Base-by-base conservation (phyloP, 805 yeast genomes). In the Candida nemodendra region DNA sequence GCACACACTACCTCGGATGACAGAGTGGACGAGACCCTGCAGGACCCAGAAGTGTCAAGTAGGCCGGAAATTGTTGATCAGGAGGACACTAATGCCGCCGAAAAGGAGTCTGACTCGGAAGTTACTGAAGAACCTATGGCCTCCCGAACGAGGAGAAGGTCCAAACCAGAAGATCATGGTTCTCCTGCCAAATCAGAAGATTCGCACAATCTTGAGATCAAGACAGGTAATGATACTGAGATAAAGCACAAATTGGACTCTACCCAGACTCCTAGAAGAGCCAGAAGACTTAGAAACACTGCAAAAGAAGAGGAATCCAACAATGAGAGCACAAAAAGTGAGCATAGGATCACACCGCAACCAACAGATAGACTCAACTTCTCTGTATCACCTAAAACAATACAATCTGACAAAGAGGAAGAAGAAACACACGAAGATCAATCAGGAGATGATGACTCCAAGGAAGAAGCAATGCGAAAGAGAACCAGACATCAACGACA, bases 61-160 rank as follows among this genome's bases (percentile, higher is more conserved):
- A 21, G 9, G 9, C 9, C 11, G 7, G 11, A 21, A 7, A 21
- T 8, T 11, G 24, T 21, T 18, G 18, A 18, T 13, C 29, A 36
- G 21, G 35, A 36, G 11, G 39, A 35, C 22, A 12, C 17, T 24
- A 35, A 32, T 3, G 30, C 28, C 12, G 18, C 6, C 14, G 36
- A 39, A 19, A 32, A 30, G 13, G 16, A 28, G 16, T 15, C 12
- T 21, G 34, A 34, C 19, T 21, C 22, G 14, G 24, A 19, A 12
- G 29, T 14, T 26, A 23, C 16, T n/a, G 34, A 26, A 23, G 34
- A 32, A n/a, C 36, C 44, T 9, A 34, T 29, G 30, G 47, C 43
- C 4, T 30, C 41, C 24, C 23, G 48, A 15, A 36, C 46, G 11
- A 21, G 45, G 21, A 34, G 47, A 18, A 28, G 39, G 22, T 37